Conservation (phyloP, 2,329 filamentous ascomycete genomes). For the Zymoseptoria crescenta region DNA sequence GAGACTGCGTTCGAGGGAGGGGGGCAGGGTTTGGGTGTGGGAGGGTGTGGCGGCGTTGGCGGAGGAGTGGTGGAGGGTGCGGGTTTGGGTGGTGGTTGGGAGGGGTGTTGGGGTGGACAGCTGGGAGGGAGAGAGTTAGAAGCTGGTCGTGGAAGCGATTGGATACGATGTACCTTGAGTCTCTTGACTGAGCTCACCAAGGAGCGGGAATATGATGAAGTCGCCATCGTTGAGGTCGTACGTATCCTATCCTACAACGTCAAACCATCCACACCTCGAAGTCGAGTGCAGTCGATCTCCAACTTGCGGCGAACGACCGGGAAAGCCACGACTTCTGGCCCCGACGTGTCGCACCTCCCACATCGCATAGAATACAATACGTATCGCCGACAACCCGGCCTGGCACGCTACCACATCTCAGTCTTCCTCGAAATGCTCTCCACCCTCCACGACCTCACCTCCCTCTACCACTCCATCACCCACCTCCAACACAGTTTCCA, state of each 20-base stretch:
- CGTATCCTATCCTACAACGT: no score
- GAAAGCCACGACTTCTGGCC: background rate
- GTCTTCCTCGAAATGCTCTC: slow-evolving; percentile 6
- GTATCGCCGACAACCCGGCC: background rate
- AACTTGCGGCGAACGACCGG: background rate
- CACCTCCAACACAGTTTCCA: slow-evolving; percentile 24
- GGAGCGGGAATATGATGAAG: slow-evolving; percentile 37
- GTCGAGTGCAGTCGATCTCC: background rate
- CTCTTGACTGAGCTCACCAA: slow-evolving; percentile 37
- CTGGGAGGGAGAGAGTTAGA: slow-evolving; percentile 10
- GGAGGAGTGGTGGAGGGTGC: background rate
- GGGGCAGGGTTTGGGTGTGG: slow-evolving; percentile 3
- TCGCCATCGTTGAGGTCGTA: slow-evolving; percentile 32
- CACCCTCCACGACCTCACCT: slow-evolving; percentile 26
- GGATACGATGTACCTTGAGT: slow-evolving; percentile 31
- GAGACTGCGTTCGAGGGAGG: slow-evolving; percentile 21
- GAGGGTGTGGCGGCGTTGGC: background rate
- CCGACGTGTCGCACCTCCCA: background rate
- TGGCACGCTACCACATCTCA: background rate
- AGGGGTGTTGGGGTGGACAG: slow-evolving; percentile 15
- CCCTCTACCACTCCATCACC: slow-evolving; percentile 27
- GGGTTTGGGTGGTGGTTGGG: background rate
- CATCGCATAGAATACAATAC: no score
- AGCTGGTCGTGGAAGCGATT: background rate
- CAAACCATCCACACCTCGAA: no score